These are phyloP conservation scores for Xylariaceae sp. DNA, from an alignment of 2,329 filamentous ascomycete genomes.

Conservation along the genomic window DNA sequence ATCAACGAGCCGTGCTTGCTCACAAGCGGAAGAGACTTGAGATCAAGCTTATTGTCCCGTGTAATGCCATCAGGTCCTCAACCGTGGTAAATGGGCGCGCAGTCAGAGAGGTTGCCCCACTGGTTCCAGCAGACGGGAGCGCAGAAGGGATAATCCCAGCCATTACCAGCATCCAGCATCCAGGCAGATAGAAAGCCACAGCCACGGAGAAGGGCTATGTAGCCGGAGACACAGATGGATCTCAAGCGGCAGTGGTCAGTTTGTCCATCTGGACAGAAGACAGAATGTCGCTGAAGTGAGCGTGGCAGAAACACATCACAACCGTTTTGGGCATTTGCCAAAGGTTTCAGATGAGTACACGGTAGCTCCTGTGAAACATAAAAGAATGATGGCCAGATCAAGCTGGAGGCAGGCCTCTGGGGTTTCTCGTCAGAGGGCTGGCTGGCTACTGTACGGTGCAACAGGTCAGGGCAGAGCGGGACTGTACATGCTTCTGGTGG, in stretches of 20 bases:
- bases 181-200: conserved; percentile 8
- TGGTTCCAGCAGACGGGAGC: conserved; percentile 29
- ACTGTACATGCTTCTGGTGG: conserved; percentile 32
- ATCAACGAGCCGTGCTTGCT: conserved; percentile 11
- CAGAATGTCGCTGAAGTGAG: conserved; percentile 14
- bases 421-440: conserved; percentile 14
- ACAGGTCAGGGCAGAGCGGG: conserved; percentile 30
- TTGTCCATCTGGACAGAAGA: neutral
- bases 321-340: conserved; percentile 18
- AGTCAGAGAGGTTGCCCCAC: conserved; percentile 28
- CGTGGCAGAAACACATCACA: conserved; percentile 21
- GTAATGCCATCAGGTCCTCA: conserved; percentile 18
- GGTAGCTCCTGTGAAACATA: conserved; percentile 31
- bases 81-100: conserved; percentile 6
- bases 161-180: neutral
- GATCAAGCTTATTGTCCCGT: conserved; percentile 21
- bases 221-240: conserved; percentile 16
- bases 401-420: conserved; percentile 9
- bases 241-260: no score
- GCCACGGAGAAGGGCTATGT: conserved; percentile 15
- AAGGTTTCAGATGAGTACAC: conserved; percentile 34
- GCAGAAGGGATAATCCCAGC: conserved; percentile 27
- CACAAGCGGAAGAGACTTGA: conserved; percentile 13
- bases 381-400: conserved; percentile 28
- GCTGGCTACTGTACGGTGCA: conserved; percentile 12